Conservation (phyloP, 768 basidiomycete genomes). For the Tylopilus balloui region DNA sequence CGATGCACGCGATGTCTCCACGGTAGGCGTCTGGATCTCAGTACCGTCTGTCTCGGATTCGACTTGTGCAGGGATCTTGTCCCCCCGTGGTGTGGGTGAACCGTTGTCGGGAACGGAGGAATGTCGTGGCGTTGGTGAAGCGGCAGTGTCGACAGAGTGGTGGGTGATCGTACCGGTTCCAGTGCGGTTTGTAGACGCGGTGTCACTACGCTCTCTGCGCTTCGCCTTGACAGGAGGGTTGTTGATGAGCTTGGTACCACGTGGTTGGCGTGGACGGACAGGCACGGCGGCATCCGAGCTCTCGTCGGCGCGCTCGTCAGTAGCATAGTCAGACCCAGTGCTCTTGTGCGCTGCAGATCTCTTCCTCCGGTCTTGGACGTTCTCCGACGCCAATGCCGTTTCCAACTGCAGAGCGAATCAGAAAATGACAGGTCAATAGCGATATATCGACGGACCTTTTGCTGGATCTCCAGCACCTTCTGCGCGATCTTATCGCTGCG, state of each 20-base stretch:
- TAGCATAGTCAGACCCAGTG: slow-evolving; percentile 25
- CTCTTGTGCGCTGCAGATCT: slow-evolving; percentile 24
- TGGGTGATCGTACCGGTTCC: slow-evolving; percentile 29
- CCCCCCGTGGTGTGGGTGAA: slow-evolving; percentile 30
- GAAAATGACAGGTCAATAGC: neutral
- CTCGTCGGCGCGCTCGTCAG: slow-evolving; percentile 55
- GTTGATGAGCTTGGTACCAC: slow-evolving; percentile 31
- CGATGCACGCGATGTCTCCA: slow-evolving; percentile 23
- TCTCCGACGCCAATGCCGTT: slow-evolving; percentile 63
- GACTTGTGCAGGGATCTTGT: slow-evolving; percentile 37
- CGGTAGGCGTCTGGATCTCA: slow-evolving; percentile 27
- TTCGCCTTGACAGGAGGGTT: slow-evolving; percentile 35
- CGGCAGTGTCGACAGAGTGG: slow-evolving; percentile 22
- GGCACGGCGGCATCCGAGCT: slow-evolving; percentile 43
- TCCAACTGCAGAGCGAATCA: slow-evolving; percentile 54
- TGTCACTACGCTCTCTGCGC: slow-evolving; percentile 53
- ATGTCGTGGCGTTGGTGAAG: slow-evolving; percentile 28
- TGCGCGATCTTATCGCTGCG: slow-evolving; percentile 85
- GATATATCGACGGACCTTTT: slow-evolving; percentile 60
- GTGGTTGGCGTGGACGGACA: slow-evolving; percentile 40
- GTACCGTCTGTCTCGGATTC: slow-evolving; percentile 32
- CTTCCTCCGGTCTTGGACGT: slow-evolving; percentile 31
- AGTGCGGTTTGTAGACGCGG: slow-evolving; percentile 59
- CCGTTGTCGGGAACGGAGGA: slow-evolving; percentile 23
- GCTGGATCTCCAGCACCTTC: slow-evolving; percentile 85